phyloP scores from a whole-genome alignment of 805 yeast genomes.

The Metschnikowia amazonensis region DNA sequence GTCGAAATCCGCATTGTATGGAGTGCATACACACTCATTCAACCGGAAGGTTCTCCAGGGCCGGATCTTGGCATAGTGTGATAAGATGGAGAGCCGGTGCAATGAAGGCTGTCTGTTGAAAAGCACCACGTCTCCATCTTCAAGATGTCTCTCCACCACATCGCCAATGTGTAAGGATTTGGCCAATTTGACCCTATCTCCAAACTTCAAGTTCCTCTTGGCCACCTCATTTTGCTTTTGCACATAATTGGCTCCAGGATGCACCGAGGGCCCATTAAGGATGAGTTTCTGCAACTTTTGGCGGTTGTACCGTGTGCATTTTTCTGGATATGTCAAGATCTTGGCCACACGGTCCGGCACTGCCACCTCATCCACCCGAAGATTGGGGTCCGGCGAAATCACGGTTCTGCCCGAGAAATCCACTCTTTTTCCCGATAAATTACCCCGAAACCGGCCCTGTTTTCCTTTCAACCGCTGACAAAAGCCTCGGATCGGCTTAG shows the following conservation, averaged over 20 bases:
- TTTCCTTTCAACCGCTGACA: conserved; percentile 98
- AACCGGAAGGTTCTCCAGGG: conserved; percentile 98
- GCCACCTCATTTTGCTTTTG: conserved; percentile 78
- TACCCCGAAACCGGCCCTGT: conserved; percentile 98
- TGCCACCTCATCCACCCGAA: conserved; percentile 94
- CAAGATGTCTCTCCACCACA: conserved; percentile 91
- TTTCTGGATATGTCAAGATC: conserved; percentile 93
- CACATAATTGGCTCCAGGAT: conserved; percentile 96
- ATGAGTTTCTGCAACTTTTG: conserved; percentile 71
- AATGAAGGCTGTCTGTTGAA: conserved; percentile 98
- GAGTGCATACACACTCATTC: conserved; percentile 98
- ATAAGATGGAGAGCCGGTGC: conserved; percentile 87
- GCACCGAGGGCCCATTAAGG: conserved; percentile 77
- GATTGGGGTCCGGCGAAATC: conserved; percentile 96
- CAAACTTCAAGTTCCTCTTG: conserved; percentile 84
- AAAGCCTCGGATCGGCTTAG: conserved; percentile 86
- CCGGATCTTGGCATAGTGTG: conserved; percentile 92
- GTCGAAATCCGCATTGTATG: conserved; percentile 98
- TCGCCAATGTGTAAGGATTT: conserved; percentile 80
- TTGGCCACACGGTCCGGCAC: conserved; percentile 97
- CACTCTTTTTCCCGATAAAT: conserved; percentile 95
- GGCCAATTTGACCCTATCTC: conserved; percentile 77
- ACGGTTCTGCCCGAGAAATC: conserved; percentile 98
- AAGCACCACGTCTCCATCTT: conserved; percentile 93
- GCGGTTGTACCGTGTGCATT: conserved; percentile 82